Evolutionary conservation across 768 basidiomycete genomes (phyloP).

Genomic region (Lactarius indigo): DNA sequence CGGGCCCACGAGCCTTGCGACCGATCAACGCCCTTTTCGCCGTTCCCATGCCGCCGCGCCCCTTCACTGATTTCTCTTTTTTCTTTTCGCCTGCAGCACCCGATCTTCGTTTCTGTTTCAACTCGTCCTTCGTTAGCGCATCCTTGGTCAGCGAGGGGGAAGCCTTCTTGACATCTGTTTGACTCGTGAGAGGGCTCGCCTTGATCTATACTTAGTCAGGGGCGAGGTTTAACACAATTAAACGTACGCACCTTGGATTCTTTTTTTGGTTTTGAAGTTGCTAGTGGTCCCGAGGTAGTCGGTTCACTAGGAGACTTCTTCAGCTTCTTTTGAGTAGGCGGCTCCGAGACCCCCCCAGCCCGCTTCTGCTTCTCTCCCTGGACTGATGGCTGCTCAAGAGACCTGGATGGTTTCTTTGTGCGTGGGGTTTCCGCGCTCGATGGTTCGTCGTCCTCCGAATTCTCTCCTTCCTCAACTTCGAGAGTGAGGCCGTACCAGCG

Average conservation of each 20-base stretch:
- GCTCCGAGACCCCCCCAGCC: slow-evolving; percentile 37
- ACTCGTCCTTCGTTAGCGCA: slow-evolving; percentile 39
- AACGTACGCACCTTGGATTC: not conserved
- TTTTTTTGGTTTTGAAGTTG: not conserved
- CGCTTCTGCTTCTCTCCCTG: slow-evolving; percentile 38
- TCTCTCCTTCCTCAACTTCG: slow-evolving; percentile 8
- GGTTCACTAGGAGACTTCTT: not conserved
- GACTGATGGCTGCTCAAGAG: slow-evolving; percentile 7
- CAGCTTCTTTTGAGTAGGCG: slow-evolving; percentile 27
- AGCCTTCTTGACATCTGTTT: slow-evolving; percentile 26
- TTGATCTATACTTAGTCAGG: not conserved
- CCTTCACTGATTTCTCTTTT: slow-evolving; percentile 43
- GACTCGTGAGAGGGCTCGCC: not conserved
- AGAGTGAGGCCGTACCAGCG: slow-evolving; percentile 54
- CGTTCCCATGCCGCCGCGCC: slow-evolving; percentile 41
- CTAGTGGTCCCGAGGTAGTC: not conserved
- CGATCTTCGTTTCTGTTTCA: slow-evolving; percentile 50
- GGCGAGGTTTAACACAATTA: not conserved
- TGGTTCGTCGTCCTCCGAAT: not conserved
- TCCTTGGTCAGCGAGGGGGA: slow-evolving; percentile 10
- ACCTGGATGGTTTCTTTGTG: not conserved
- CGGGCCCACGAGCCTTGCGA: not conserved
- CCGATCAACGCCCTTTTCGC: slow-evolving; percentile 55
- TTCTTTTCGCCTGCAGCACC: slow-evolving; percentile 50
- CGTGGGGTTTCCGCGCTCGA: not conserved